phyloP scores from a whole-genome alignment of 2,329 filamentous ascomycete genomes.

The Talaromyces amestolkiae region DNA sequence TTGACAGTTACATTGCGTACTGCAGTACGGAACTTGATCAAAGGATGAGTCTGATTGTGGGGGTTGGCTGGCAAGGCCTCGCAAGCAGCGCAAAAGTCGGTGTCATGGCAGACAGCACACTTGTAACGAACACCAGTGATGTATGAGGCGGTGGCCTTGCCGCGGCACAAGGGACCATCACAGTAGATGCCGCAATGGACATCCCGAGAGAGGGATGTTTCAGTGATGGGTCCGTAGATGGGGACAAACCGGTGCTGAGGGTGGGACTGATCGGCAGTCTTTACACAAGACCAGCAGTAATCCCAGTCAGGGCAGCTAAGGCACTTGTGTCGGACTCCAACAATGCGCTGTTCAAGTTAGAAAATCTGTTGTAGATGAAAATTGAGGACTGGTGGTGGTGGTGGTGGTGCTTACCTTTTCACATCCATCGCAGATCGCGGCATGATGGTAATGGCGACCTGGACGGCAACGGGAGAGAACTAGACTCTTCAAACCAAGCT shows the following conservation, averaged over 20 bases:
- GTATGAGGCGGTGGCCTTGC: conserved; percentile 47
- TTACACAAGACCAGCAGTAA: conserved; percentile 76
- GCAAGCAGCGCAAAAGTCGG: conserved; percentile 91
- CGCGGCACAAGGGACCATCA: conserved; percentile 82
- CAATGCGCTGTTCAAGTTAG: conserved; percentile 60
- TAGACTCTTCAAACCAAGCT: conserved; percentile 59
- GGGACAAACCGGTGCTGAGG: conserved; percentile 83
- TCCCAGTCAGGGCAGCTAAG: conserved; percentile 97
- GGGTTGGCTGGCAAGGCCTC: conserved; percentile 80
- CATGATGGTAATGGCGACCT: conserved; percentile 77
- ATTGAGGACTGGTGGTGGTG: background rate
- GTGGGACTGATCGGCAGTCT: conserved; percentile 66
- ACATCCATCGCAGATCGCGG: conserved; percentile 92
- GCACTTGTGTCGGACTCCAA: conserved; percentile 92
- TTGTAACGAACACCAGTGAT: conserved; percentile 91
- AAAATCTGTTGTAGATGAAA: no score
- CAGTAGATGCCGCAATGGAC: conserved; percentile 87
- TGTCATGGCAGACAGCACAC: conserved; percentile 92
- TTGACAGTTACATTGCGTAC: conserved; percentile 84
- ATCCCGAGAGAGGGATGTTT: conserved; percentile 47
- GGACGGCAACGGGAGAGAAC: conserved; percentile 69
- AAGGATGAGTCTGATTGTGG: conserved; percentile 93
- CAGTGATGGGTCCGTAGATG: conserved; percentile 68
- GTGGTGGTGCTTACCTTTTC: conserved; percentile 58
- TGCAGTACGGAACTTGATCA: conserved; percentile 95